Evolutionary conservation across 2,329 filamentous ascomycete genomes (phyloP).

Genomic region (Fonsecaea nubica): DNA sequence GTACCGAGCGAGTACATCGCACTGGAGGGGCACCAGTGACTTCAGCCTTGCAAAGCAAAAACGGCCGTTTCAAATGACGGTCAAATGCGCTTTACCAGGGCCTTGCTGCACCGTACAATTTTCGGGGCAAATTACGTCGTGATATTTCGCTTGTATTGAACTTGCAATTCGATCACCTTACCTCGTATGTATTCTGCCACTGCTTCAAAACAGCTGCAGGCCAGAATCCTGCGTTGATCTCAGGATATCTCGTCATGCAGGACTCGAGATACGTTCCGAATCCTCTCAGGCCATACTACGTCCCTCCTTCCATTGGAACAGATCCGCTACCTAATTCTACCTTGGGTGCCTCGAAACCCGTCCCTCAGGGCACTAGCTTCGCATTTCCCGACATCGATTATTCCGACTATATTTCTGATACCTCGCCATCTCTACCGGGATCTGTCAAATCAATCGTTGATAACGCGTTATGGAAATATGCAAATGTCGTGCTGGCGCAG

Average conservation of each 20-base stretch:
- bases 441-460: constrained; percentile 79
- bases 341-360: constrained; percentile 41
- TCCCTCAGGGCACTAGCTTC: constrained; percentile 52
- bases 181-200: not conserved
- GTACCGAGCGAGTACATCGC: not conserved
- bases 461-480: constrained; percentile 89
- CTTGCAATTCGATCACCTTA: constrained; percentile 10
- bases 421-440: constrained; percentile 75
- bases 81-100: not conserved
- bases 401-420: constrained; percentile 80
- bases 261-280: constrained; percentile 58
- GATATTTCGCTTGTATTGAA: not conserved
- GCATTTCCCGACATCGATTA: constrained; percentile 84
- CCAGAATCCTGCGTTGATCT: not conserved
- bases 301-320: constrained; percentile 70
- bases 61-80: not conserved
- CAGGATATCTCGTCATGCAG: constrained; percentile 26
- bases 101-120: constrained; percentile 14
- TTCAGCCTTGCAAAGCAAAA: not conserved
- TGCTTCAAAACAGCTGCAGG: not conserved
- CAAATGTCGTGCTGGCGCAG: constrained; percentile 84
- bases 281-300: constrained; percentile 66
- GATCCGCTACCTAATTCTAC: constrained; percentile 49
- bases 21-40: not conserved
- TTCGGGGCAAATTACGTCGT: constrained; percentile 1